Evolutionary conservation across 1,139 yeast genomes (phyloP).

Genomic region (Keqinozyma sinolaborantium): DNA sequence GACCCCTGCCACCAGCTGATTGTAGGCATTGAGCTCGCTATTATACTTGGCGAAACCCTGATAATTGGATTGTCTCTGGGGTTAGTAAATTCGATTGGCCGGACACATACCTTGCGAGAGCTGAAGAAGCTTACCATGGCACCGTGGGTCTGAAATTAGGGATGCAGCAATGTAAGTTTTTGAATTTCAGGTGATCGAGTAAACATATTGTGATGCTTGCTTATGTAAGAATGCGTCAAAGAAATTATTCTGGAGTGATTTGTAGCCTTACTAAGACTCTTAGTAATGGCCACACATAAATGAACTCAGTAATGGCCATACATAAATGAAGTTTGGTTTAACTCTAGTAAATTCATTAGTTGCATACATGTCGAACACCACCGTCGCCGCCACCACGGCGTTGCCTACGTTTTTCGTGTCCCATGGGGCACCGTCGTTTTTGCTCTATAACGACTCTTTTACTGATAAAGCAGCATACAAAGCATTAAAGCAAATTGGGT

Average conservation of each 20-base stretch:
- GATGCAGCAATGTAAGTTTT: background rate
- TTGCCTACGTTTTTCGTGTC: slow-evolving; percentile 63
- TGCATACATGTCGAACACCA: background rate
- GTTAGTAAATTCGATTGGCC: slow-evolving; percentile 4
- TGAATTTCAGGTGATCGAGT: background rate
- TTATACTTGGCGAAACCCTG: slow-evolving; percentile 41
- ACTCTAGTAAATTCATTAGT: background rate
- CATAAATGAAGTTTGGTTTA: background rate
- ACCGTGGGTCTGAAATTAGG: background rate
- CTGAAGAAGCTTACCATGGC: background rate
- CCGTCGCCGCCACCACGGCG: slow-evolving; percentile 4
- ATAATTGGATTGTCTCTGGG: slow-evolving; percentile 11
- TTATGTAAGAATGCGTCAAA: no score
- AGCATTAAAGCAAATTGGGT: slow-evolving; percentile 48
- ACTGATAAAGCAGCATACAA: slow-evolving; percentile 60
- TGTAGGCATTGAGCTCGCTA: slow-evolving; percentile 26
- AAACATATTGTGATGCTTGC: no score
- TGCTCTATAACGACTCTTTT: slow-evolving; percentile 41
- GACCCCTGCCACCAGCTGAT: slow-evolving; percentile 19
- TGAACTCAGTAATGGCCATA: no score
- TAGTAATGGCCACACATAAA: background rate
- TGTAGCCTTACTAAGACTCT: background rate
- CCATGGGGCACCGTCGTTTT: slow-evolving; percentile 79
- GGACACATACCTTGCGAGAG: background rate
- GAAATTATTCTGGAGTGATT: no score